Percentiles rank a stretch among this genome's conserved stretches.
phyloP scores from a whole-genome alignment of 2,329 filamentous ascomycete genomes.

The Alternaria postmessia region DNA sequence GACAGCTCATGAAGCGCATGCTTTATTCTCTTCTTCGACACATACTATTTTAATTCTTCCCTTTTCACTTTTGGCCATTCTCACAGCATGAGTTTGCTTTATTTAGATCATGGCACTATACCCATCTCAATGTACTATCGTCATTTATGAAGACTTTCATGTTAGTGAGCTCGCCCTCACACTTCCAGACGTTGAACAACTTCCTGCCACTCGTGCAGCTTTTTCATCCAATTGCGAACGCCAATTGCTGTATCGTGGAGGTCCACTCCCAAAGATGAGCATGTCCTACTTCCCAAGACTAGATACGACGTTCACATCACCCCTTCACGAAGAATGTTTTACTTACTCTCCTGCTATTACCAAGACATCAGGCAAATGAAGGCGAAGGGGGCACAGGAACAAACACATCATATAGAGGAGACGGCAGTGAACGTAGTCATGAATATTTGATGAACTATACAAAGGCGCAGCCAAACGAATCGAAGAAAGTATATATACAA shows the following conservation, averaged over 20 bases:
- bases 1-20: constrained; percentile 4
- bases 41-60: neutral
- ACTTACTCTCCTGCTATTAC: fast-evolving
- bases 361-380: neutral
- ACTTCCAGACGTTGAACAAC: neutral
- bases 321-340: too few species aligned
- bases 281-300: neutral
- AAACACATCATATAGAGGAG: neutral
- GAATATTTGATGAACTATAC: neutral
- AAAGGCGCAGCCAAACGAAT: constrained; percentile 11
- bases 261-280: neutral
- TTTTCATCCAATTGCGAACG: neutral
- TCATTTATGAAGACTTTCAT: neutral
- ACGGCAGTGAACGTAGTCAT: neutral
- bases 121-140: constrained; percentile 10
- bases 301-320: neutral
- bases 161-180: neutral
- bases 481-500: constrained; percentile 5
- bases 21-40: neutral
- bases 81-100: constrained; percentile 4
- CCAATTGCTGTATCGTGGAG: neutral
- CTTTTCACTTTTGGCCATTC: neutral
- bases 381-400: neutral
- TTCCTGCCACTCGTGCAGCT: neutral
- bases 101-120: constrained; percentile 16